These are phyloP conservation scores for Trichomonas vaginalis DNA, from an alignment of 208 protist species.

Conservation along the genomic window DNA sequence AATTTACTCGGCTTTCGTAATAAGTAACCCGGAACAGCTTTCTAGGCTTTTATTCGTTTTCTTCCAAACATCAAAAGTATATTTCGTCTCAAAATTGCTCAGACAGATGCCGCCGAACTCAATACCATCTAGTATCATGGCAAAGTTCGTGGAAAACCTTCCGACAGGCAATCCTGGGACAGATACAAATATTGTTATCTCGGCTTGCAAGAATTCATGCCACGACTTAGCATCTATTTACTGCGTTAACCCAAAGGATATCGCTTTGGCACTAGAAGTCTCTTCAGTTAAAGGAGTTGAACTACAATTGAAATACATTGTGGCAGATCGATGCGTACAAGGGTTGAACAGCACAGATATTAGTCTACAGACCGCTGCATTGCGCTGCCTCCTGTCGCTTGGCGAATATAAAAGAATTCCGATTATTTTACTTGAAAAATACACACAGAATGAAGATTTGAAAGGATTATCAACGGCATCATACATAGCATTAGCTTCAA, in stretches of 20 bases:
- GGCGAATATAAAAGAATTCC: background rate
- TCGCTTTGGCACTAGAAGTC: background rate
- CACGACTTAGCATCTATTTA: background rate
- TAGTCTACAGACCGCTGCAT: background rate
- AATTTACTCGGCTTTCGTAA: background rate
- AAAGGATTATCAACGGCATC: background rate
- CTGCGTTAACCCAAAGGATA: background rate
- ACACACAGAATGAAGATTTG: background rate
- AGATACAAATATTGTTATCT: background rate
- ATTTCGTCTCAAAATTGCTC: background rate
- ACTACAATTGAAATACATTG: background rate
- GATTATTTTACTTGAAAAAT: background rate
- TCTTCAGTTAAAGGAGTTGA: background rate
- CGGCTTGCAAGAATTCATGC: background rate
- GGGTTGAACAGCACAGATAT: background rate
- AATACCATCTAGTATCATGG: background rate
- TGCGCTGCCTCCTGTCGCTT: background rate
- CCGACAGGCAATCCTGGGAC: background rate
- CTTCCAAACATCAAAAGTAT: background rate
- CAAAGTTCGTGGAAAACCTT: background rate
- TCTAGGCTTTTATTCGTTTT: background rate
- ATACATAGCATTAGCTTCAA: background rate
- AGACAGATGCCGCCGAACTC: background rate
- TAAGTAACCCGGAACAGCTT: background rate
- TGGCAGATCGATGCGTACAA: background rate